Evolutionary conservation across 352 stramenopile genomes (phyloP).

Genomic region (Pythium apleroticum): DNA sequence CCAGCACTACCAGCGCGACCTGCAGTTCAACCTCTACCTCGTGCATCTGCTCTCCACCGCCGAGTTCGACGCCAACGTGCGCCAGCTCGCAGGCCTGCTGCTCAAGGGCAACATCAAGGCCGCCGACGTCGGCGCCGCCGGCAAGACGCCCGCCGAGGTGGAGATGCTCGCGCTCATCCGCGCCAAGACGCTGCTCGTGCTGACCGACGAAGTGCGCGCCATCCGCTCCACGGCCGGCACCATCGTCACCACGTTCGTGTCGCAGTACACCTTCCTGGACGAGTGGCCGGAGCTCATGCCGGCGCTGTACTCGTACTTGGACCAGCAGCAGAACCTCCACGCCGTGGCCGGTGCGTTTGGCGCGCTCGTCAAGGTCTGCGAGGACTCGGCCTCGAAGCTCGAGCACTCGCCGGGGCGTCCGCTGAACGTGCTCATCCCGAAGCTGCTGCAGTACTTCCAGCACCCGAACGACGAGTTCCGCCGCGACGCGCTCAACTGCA

Average conservation of each 20-base stretch:
- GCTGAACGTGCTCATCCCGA: slow-evolving; percentile 86
- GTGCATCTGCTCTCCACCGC: slow-evolving; percentile 75
- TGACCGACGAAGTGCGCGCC: slow-evolving; percentile 55
- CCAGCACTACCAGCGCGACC: slow-evolving; percentile 87
- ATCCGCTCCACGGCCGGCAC: slow-evolving; percentile 81
- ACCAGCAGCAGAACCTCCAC: slow-evolving; percentile 55
- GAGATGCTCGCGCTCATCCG: slow-evolving; percentile 84
- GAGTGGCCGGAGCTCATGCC: slow-evolving; percentile 89
- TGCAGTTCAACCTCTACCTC: slow-evolving; percentile 90
- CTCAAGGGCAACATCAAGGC: slow-evolving; percentile 89
- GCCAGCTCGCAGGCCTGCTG: slow-evolving; percentile 75
- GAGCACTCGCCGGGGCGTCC: slow-evolving; percentile 86
- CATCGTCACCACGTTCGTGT: slow-evolving; percentile 85
- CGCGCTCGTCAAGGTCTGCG: slow-evolving; percentile 88
- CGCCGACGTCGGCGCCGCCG: slow-evolving; percentile 46
- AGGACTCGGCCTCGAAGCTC: slow-evolving; percentile 89
- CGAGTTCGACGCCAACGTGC: slow-evolving; percentile 61
- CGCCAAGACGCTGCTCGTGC: slow-evolving; percentile 66
- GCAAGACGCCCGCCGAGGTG: slow-evolving; percentile 50
- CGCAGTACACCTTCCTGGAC: slow-evolving; percentile 85
- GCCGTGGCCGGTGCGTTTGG: slow-evolving; percentile 83
- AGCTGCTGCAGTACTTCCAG: slow-evolving; percentile 89
- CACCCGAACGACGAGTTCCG: slow-evolving; percentile 77
- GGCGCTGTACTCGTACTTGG: slow-evolving; percentile 55
- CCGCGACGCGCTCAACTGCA: slow-evolving; percentile 83